These are phyloP conservation scores for Haplosporangium gracile DNA, from an alignment of 192 early-diverging fungal genomes.

Conservation along the genomic window DNA sequence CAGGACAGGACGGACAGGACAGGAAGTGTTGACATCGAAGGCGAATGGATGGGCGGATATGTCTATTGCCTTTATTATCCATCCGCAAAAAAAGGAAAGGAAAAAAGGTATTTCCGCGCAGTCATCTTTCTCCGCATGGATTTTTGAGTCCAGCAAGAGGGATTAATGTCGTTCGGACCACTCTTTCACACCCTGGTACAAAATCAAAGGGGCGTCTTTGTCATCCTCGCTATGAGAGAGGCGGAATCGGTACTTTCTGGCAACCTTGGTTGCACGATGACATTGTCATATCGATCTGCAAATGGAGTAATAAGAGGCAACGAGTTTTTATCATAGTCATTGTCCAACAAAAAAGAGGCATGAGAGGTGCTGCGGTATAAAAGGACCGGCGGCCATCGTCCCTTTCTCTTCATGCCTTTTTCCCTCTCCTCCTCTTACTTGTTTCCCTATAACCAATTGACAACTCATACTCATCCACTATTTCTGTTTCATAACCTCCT, in stretches of 20 bases:
- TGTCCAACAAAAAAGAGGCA: neutral
- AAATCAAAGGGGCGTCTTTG: neutral
- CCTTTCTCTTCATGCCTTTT: neutral
- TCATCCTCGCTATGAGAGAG: neutral
- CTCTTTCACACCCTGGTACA: neutral
- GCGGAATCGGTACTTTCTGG: neutral
- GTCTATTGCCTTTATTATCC: neutral
- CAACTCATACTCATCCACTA: neutral
- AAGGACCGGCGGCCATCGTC: neutral
- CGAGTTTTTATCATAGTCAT: neutral
- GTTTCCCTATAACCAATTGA: neutral
- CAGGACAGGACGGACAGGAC: no score
- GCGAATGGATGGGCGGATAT: no score
- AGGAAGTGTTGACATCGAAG: no score
- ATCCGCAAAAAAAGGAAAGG: neutral
- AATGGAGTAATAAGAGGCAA: neutral
- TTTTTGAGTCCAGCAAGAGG: neutral
- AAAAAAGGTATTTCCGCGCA: slow-evolving; percentile 14
- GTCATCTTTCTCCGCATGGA: neutral
- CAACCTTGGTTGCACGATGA: neutral
- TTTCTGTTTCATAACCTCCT: neutral
- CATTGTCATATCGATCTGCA: neutral
- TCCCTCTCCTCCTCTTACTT: neutral
- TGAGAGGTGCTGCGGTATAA: neutral
- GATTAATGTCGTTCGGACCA: neutral